Evolutionary conservation across 139 green algal genomes (phyloP), one percentile per base, ranked within the genome.

Genomic region (Ettlia oleoabundans): DNA sequence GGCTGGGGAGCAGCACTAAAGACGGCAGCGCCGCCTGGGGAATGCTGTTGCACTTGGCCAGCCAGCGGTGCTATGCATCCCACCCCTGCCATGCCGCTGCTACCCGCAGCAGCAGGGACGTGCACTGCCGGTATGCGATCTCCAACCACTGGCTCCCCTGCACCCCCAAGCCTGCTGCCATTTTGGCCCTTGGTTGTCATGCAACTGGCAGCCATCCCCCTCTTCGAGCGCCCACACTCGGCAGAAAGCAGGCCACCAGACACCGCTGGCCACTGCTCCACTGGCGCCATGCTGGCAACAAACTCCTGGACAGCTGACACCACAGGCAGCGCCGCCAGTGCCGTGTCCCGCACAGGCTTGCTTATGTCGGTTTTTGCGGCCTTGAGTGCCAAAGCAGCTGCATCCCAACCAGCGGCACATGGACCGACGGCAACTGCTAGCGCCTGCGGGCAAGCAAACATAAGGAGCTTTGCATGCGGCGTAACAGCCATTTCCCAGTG

Each of bases 341-440:
- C 53, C 2, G 73, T 52, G 4, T 80, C 73, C 24, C 73, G 73
- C 22, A 80, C 73, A 1, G 73, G 73, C 73, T 80, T 80, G 52
- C 52, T 69, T 33, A 55, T 38, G 62, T 80, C 73, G 8, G 52
- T 68, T 35, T 68, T 80, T 21, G 73, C 53, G 2, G 53, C 26
- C 26, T 68, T 80, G 8, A 80, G 73, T 28, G 53, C 73, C 24
- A 53, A 35, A 2, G 37, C 52, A 30, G 21, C 73, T 3, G 26
- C 51, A 15, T 80, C 53, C 73, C 73, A 80, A 37, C 73, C 35
- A 24, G 19, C 42, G 3, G 73, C 24, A 30, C 4, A 22, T 5
- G 53, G 73, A 1, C 73, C 73, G 9, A 67, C 52, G 0, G 35
- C 73, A 9, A 51, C 73, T 26, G 73, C 73, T 35, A 80, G 53